Percentiles rank a stretch among this genome's conserved stretches.
These are phyloP conservation scores for Phaeomoniella chlamydospora DNA, from an alignment of 2,329 filamentous ascomycete species.

Conservation along the genomic window DNA sequence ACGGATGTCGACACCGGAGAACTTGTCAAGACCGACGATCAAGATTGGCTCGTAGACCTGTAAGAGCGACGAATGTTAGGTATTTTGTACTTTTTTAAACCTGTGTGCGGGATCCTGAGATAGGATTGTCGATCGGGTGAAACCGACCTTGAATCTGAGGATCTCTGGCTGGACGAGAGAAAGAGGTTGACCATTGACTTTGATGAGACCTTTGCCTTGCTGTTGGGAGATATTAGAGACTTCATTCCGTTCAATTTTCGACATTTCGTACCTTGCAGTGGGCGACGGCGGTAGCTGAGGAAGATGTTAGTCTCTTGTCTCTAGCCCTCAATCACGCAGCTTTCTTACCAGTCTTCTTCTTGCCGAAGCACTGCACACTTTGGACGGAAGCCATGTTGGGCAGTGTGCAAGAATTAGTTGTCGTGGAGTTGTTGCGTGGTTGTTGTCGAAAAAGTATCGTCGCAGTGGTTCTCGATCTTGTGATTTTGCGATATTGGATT, in stretches of 20 bases:
- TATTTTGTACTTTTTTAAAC: background rate
- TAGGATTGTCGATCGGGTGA: slow-evolving; percentile 1
- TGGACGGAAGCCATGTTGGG: slow-evolving; percentile 61
- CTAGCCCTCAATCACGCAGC: slow-evolving; percentile 2
- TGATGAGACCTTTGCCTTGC: slow-evolving; percentile 80
- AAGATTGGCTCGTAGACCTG: slow-evolving; percentile 97
- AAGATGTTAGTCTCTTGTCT: slow-evolving; percentile 17
- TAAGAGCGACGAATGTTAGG: slow-evolving; percentile 1
- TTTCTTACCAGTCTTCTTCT: slow-evolving; percentile 62
- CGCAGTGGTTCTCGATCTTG: slow-evolving; percentile 7
- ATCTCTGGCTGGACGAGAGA: slow-evolving; percentile 89
- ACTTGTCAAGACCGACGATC: slow-evolving; percentile 94
- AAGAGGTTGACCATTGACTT: slow-evolving; percentile 97
- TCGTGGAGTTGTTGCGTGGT: slow-evolving; percentile 17
- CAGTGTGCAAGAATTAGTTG: slow-evolving; percentile 12
- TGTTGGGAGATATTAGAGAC: slow-evolving; percentile 20
- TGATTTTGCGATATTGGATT: slow-evolving; percentile 1
- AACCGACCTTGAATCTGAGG: slow-evolving; percentile 85
- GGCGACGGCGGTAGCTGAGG: slow-evolving; percentile 65
- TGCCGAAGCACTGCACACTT: slow-evolving; percentile 97
- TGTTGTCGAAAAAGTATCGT: background rate
- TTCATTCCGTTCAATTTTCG: slow-evolving; percentile 5
- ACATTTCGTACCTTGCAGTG: slow-evolving; percentile 67
- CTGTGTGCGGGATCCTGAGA: slow-evolving; percentile 6
- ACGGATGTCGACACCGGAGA: slow-evolving; percentile 91